Conservation (phyloP, 805 yeast species). For the Debaryomyces prosopidis region DNA sequence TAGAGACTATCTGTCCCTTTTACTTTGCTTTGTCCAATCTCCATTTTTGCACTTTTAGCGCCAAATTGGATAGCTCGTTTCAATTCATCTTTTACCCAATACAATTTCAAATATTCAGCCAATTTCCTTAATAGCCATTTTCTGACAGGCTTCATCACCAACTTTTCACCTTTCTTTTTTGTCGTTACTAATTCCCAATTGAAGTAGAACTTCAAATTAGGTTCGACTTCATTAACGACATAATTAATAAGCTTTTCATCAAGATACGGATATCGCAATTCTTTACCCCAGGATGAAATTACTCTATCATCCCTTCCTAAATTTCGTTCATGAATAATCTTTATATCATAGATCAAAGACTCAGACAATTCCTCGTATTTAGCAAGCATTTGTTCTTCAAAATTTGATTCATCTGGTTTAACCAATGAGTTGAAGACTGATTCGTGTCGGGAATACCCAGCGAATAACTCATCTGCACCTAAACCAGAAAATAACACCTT, state of each 20-base stretch:
- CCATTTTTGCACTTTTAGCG: slow-evolving; percentile 92
- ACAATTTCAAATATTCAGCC: slow-evolving; percentile 54
- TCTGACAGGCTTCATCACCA: slow-evolving; percentile 23
- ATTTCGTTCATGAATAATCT: slow-evolving; percentile 74
- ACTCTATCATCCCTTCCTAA: slow-evolving; percentile 92
- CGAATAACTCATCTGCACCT: slow-evolving; percentile 97
- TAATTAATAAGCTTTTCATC: slow-evolving; percentile 59
- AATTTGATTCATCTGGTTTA: slow-evolving; percentile 16
- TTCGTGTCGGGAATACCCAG: slow-evolving; percentile 90
- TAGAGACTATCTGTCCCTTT: slow-evolving; percentile 66
- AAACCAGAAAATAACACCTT: slow-evolving; percentile 85
- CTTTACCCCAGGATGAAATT: slow-evolving; percentile 83
- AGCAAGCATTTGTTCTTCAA: slow-evolving; percentile 13
- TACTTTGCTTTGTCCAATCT: slow-evolving; percentile 69
- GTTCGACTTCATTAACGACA: slow-evolving; percentile 49
- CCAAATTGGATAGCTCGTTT: slow-evolving; percentile 98
- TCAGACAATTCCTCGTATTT: slow-evolving; percentile 44
- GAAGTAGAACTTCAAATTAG: slow-evolving; percentile 43
- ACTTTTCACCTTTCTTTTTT: slow-evolving; percentile 28
- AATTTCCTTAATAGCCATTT: slow-evolving; percentile 63
- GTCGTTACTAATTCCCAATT: slow-evolving; percentile 22
- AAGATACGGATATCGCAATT: slow-evolving; percentile 83
- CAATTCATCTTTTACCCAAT: slow-evolving; percentile 65
- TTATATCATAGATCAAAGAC: slow-evolving; percentile 71
- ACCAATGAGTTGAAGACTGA: slow-evolving; percentile 38